phyloP scores from a whole-genome alignment of 129 eudicot species.

The Flaveria brownii region DNA sequence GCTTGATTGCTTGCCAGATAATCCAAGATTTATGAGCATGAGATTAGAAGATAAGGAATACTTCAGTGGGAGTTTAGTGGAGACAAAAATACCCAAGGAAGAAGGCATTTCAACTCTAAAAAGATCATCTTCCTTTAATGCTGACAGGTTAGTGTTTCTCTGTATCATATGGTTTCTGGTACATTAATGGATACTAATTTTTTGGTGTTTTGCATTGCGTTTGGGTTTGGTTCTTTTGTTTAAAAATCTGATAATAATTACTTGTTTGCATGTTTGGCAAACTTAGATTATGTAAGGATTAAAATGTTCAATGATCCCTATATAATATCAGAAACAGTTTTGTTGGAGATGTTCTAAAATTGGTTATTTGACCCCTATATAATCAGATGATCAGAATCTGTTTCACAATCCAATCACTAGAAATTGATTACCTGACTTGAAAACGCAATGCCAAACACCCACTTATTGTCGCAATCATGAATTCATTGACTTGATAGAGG shows the following conservation, averaged over 20 bases:
- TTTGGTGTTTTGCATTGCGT: background rate
- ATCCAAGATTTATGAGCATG: constrained; percentile 70
- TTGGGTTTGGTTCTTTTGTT: background rate
- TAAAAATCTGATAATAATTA: background rate
- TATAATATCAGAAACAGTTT: background rate
- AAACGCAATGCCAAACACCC: background rate
- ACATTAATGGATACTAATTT: constrained; percentile 16
- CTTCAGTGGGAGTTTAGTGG: constrained; percentile 90
- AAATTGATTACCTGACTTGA: background rate
- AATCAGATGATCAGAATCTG: background rate
- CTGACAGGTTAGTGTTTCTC: constrained; percentile 60
- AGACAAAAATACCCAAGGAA: constrained; percentile 60
- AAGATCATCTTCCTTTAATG: constrained; percentile 79
- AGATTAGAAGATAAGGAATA: constrained; percentile 84
- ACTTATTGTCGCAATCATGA: background rate
- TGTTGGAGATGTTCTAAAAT: background rate
- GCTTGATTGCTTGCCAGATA: constrained; percentile 74
- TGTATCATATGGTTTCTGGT: background rate
- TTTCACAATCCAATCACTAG: background rate
- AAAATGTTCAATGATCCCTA: background rate
- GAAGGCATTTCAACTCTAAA: constrained; percentile 56
- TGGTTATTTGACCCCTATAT: background rate
- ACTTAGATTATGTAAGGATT: background rate
- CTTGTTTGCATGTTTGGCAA: background rate
- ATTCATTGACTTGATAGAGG: constrained; percentile 14